Evolutionary conservation across 1,284 basidiomycete species (phyloP), one percentile per base, ranked within the genome.

Genomic region (Coniferiporia sulphurascens): DNA sequence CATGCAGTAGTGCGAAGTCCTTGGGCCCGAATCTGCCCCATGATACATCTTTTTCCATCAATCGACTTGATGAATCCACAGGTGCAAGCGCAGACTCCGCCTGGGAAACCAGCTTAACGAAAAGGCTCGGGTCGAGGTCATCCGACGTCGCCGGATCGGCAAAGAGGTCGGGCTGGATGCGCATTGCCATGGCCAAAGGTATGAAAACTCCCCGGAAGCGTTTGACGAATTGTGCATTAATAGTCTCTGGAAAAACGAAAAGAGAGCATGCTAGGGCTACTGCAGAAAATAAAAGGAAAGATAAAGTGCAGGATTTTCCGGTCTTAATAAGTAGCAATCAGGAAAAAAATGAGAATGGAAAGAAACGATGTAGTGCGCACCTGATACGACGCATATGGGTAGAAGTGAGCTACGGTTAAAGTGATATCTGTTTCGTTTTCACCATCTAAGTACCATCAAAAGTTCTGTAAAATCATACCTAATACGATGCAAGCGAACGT

Each of bases 351-450:
- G 48, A 51, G 57, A 19, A 19, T 59, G 54, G 50, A 45, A 38
- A 52, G 51, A 44, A 10, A 43, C 34, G n/a, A 27, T 32, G 49
- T 36, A 43, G 9, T 32, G 65, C 75, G 59, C 58, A 78, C 77
- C 59, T 60, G 60, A 68, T 91, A 91, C 65, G 80, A 81, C 0
- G 88, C 81, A 63, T 78, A 91, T 0, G 89, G 90, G 64, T 82
- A 86, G 7, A 91, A 71, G 8, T 72, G 79, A 0, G 82, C 80
- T 1, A 82, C 84, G 0, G 83, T 85, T 19, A 90, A 66, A 44
- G 74, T 72, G 22, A 88, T 85, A 66, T 87, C 86, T 84, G 66
- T 46, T 27, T 7, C 19, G 8, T 46, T 21, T 53, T 21, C 21
- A 45, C 34, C 32, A 46, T 48, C 41, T 51, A 15, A 17, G 43